Evolutionary conservation across 23 red algal species (phyloP).

Genomic region (Pyropia yezoensis): DNA sequence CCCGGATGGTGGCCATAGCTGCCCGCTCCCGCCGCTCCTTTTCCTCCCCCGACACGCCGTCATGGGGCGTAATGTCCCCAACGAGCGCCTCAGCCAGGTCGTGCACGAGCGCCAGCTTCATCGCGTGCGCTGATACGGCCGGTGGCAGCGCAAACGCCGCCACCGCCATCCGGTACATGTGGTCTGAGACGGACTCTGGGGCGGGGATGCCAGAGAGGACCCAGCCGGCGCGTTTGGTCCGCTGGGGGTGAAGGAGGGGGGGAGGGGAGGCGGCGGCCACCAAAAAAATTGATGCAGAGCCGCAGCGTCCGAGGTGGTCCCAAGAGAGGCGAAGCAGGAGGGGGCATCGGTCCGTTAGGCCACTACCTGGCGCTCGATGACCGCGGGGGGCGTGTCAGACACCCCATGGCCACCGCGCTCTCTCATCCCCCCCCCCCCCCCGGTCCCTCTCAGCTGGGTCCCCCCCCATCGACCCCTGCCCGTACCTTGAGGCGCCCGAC

Average conservation of each 20-base stretch:
- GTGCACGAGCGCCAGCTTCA: conserved; percentile 87
- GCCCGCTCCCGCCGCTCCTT: conserved; percentile 58
- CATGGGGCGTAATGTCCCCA: conserved; percentile 86
- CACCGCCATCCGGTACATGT: conserved; percentile 93
- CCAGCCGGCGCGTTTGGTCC: conserved; percentile 81
- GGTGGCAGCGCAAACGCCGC: conserved; percentile 37
- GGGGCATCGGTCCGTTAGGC: too few species aligned
- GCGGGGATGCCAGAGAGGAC: conserved; percentile 27
- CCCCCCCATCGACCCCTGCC: too few species aligned
- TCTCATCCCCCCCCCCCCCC: too few species aligned
- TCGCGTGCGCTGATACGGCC: conserved; percentile 9
- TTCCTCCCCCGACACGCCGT: conserved; percentile 55
- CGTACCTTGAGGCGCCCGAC: too few species aligned
- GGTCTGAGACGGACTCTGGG: conserved; percentile 83
- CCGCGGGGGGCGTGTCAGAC: too few species aligned
- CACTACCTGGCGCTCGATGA: too few species aligned
- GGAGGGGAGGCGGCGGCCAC: conserved; percentile 8
- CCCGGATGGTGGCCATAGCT: conserved; percentile 73
- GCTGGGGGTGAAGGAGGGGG: conserved; percentile 44
- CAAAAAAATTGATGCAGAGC: too few species aligned
- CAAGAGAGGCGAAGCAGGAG: too few species aligned
- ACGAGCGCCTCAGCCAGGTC: conserved; percentile 85
- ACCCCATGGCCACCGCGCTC: too few species aligned
- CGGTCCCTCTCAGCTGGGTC: too few species aligned
- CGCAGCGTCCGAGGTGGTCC: too few species aligned